Evolutionary conservation across 805 yeast genomes (phyloP), one percentile per base, ranked within the genome.

Genomic region (Groenewaldozyma tartarivorans): DNA sequence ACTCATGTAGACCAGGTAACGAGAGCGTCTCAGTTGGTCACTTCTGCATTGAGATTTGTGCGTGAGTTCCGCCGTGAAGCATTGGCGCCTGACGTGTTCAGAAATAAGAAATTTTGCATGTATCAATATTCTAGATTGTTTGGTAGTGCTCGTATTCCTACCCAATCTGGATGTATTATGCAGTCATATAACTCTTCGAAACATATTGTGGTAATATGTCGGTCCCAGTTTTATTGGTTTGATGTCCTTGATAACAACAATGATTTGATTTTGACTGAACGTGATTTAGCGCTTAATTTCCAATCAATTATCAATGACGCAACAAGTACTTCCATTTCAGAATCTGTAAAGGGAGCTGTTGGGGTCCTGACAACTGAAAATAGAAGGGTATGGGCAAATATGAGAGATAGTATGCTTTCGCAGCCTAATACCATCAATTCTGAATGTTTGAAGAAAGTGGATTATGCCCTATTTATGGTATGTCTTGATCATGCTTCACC

Each of bases 151-250:
- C 69, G 96, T 56, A 81, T 87, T 47, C 95, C 96, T 36, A 80
- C 92, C 1, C 69, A 71, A 18, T 69, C 74, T 2, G 94, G 94
- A 2, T 87, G 96, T 60, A 75, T 82, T 42, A 77, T 87, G 78
- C 95, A 86, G 60, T 74, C 84, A 1, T 95, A 84, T 59, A 57
- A 69, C 5, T 67, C 76, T 6, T 77, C 92, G 1, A 81, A 77
- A 53, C 96, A 87, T 59, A 76, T 87, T 29, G 79, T 86, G 6
- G 88, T 87, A 13, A 64, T 85, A 58, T 78, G 85, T 47, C 79
- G 82, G 54, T 82, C 94, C 2, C 95, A 87, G 60, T 84, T 86
- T 60, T 87, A 87, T 63, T 87, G 96, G 95, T 87, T 87, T 57
- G 95, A 87, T 56, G 96, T 87, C 1, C 65, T 87, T 51, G 94